Evolutionary conservation across 2,329 filamentous ascomycete genomes (phyloP), one percentile per base, ranked within the genome.

Genomic region (Lasiodiplodia hormozganensis): DNA sequence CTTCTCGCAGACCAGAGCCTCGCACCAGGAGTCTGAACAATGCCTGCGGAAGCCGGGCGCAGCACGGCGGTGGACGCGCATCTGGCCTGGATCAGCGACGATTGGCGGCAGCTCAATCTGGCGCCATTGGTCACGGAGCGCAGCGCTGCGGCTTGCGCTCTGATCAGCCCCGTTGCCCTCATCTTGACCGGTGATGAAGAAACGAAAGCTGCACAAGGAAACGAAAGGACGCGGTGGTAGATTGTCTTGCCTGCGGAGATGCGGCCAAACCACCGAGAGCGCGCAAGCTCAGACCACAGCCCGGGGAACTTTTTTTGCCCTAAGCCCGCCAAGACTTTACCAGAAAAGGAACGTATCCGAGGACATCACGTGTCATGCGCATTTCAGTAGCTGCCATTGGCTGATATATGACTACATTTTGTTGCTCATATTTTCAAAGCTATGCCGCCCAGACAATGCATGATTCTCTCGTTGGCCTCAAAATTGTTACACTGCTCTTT

Each of bases 1-100:
- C 78, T 76, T 68, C 73, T 57, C 25, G 58, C 34, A 14, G 51
- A 57, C 58, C 67, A 64, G 16, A 57, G 51, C 40, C 34, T 51
- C 25, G 58, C 60, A 36, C 58, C 36, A 14, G 58, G 67, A 34
- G 49, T 43, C 21, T 57, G 67, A 7, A 21, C 36, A 38, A 51
- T 62, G 40, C 38, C 60, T 43, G 52, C 25, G 38, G 67, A 21
- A 68, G 67, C 51, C 40, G 58, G 67, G 47, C 57, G 67, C 25
- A 68, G 60, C 25, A 54, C 23, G 18, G 52, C 51, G 31, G 52
- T 52, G 21, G 67, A 68, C 25, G 67, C 67, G 67, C 67, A 68
- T 57, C 67, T 54, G n/a, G 38, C 31, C 11, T 65, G 67, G 38
- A 65, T 43, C 34, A 68, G 51, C 3, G 58, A 43, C 28, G 58